Evolutionary conservation across 768 basidiomycete genomes (phyloP).

Genomic region (Hygrocybe punicea): DNA sequence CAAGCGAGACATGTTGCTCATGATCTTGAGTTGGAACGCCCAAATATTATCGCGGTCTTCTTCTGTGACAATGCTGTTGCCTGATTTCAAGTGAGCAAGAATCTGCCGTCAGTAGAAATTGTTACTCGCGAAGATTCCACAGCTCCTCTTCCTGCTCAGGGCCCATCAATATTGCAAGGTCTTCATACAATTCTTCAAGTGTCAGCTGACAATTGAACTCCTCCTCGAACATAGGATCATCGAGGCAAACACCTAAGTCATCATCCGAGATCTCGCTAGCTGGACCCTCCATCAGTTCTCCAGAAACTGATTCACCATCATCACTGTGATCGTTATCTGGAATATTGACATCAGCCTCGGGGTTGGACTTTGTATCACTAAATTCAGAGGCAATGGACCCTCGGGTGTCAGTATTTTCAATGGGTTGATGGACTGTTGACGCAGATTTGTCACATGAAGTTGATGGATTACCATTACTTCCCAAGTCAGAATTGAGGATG

Average conservation of each 20-base stretch:
- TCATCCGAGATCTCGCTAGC: background rate
- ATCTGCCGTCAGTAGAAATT: slow-evolving; percentile 7
- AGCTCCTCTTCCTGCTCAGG: slow-evolving; percentile 7
- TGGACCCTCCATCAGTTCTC: slow-evolving; percentile 3
- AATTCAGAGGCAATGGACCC: background rate
- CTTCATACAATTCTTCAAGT: slow-evolving; percentile 5
- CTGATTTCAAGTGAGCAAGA: slow-evolving; percentile 4
- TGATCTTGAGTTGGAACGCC: slow-evolving; percentile 19
- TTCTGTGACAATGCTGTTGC: slow-evolving; percentile 17
- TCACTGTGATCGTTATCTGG: background rate
- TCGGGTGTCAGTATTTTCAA: background rate
- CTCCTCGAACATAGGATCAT: background rate
- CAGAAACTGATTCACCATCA: too few species aligned
- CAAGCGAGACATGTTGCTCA: slow-evolving; percentile 25
- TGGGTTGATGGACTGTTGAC: background rate
- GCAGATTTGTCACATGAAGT: background rate
- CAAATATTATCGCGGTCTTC: slow-evolving; percentile 26
- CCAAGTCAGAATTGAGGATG: background rate
- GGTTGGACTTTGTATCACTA: background rate
- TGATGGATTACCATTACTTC: background rate
- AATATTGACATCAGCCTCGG: background rate
- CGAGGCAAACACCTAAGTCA: background rate
- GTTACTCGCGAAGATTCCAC: slow-evolving; percentile 10
- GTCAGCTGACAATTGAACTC: background rate
- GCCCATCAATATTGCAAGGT: slow-evolving; percentile 8